phyloP scores from a whole-genome alignment of 495 filamentous ascomycete genomes.

The Penicillium coffeae region DNA sequence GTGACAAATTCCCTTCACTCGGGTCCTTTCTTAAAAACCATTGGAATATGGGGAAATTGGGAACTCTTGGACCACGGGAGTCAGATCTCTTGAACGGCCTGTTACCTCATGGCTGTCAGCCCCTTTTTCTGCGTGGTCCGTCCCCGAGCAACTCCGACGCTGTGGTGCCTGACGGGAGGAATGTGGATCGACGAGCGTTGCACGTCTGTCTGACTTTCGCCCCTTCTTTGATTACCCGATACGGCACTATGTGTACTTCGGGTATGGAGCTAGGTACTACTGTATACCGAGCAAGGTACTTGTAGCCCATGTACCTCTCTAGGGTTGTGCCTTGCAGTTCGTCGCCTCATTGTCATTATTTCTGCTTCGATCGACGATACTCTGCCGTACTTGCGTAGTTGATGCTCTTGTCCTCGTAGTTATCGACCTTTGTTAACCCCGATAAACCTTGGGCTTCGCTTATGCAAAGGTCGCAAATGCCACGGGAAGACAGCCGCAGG shows the following conservation, averaged over 20 bases:
- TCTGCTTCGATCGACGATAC: neutral
- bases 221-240: neutral
- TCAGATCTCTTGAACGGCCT: conserved; percentile 8
- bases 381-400: neutral
- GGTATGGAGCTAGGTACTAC: neutral
- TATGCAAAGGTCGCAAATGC: neutral
- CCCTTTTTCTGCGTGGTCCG: neutral
- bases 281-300: too few species aligned
- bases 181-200: conserved; percentile 18
- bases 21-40: neutral
- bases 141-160: conserved; percentile 9
- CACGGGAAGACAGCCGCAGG: conserved; percentile 9
- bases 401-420: neutral
- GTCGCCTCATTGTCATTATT: neutral
- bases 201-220: neutral
- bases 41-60: conserved; percentile 3
- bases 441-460: neutral
- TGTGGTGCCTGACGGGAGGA: conserved; percentile 9
- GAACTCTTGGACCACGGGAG: neutral
- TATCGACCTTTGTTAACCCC: neutral
- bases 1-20: conserved; percentile 19
- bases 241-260: neutral
- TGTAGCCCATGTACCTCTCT: too few species aligned
- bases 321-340: neutral
- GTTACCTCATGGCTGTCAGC: conserved; percentile 5